Evolutionary conservation across 2,329 filamentous ascomycete genomes (phyloP).

Genomic region (Fonsecaea monophora): DNA sequence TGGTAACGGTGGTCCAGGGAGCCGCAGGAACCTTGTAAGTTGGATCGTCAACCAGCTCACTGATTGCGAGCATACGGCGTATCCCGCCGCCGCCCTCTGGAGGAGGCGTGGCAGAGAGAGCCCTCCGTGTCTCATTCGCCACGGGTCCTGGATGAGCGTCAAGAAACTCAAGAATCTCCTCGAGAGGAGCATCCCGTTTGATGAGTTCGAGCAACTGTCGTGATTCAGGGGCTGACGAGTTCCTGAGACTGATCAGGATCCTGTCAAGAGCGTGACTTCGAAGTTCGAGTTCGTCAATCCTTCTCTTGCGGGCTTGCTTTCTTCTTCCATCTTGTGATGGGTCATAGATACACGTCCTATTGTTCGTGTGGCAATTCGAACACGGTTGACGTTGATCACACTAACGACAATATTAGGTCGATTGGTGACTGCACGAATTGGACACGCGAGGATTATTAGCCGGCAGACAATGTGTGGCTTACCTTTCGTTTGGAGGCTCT

Average conservation of each 20-base stretch:
- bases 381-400: conserved; percentile 47
- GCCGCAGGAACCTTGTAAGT: conserved; percentile 18
- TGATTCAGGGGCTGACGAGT: conserved; percentile 41
- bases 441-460: not conserved
- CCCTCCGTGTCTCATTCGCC: conserved; percentile 19
- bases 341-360: conserved; percentile 47
- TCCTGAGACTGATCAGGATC: conserved; percentile 44
- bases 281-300: conserved; percentile 45
- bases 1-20: conserved; percentile 45
- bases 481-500: conserved; percentile 30
- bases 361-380: conserved; percentile 44
- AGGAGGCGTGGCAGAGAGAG: conserved; percentile 27
- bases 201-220: conserved; percentile 43
- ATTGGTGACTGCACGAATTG: not conserved
- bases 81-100: conserved; percentile 10
- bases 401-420: conserved; percentile 34
- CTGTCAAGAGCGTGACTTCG: conserved; percentile 45
- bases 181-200: conserved; percentile 41
- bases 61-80: conserved; percentile 27
- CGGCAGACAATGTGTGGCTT: not conserved
- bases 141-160: conserved; percentile 22
- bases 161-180: conserved; percentile 42
- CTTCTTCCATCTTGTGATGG: conserved; percentile 47
- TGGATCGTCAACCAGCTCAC: conserved; percentile 25
- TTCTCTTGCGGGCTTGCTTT: conserved; percentile 48